Conservation (phyloP, 371 early-diverging fungal species). For the Zopfochytrium polystomum region DNA sequence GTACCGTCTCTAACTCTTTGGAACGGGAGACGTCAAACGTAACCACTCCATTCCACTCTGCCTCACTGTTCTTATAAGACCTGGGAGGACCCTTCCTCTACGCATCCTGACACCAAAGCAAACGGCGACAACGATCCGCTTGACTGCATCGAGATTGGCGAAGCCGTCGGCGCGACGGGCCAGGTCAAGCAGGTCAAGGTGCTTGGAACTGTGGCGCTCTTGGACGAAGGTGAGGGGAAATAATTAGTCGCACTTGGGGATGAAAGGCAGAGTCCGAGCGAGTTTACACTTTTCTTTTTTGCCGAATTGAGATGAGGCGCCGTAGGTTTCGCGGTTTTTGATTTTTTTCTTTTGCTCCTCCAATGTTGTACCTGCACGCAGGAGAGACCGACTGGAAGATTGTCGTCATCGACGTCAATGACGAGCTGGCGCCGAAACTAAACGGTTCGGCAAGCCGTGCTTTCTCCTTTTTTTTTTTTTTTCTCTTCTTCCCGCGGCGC, state of each 20-base stretch:
- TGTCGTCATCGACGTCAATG: conserved; percentile 92
- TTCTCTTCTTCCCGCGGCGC: no score
- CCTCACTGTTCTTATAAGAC: no score
- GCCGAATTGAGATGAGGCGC: no score
- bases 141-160: conserved; percentile 98
- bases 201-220: conserved; percentile 94
- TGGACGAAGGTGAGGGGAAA: conserved; percentile 96
- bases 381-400: conserved; percentile 99
- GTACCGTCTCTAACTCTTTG: no score
- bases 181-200: conserved; percentile 99
- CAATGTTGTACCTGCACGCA: no score
- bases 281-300: no score
- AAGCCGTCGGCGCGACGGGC: conserved; percentile 80
- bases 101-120: conserved; percentile 83
- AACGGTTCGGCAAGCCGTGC: conserved; percentile 69
- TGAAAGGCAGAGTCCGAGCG: no score
- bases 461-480: not conserved
- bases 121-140: conserved; percentile 98
- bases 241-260: no score
- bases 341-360: no score
- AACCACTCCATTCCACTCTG: no score
- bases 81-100: conserved; percentile 95
- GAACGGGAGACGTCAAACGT: no score
- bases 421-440: conserved; percentile 86
- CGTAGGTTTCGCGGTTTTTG: no score